Conservation (phyloP, 2,329 filamentous ascomycete genomes). For the Keithomyces neogunnii region DNA sequence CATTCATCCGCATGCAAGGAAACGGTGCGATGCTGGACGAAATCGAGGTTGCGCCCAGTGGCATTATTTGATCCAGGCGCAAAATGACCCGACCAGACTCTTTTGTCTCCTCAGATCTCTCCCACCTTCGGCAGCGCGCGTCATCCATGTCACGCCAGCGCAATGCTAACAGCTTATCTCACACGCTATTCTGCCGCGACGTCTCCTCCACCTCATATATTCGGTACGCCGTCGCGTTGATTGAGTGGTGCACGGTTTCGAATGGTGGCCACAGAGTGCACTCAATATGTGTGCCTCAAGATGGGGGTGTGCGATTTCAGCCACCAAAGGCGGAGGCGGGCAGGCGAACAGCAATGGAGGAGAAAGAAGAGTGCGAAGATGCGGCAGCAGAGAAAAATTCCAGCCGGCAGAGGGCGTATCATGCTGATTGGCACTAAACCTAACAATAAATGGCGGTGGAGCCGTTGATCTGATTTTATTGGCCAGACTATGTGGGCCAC, state of each 20-base stretch:
- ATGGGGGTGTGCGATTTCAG: background rate
- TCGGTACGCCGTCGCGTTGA: background rate
- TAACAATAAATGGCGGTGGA: background rate
- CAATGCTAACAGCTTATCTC: no score
- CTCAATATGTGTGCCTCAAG: background rate
- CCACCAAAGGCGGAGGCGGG: background rate
- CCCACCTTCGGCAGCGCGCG: no score
- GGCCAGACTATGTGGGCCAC: background rate
- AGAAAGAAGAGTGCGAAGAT: background rate
- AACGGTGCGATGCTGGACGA: no score
- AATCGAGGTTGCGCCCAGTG: no score
- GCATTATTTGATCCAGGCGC: no score
- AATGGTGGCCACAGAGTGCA: background rate
- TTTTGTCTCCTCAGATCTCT: no score
- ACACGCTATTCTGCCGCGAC: no score
- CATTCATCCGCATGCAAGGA: no score
- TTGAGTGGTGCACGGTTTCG: background rate
- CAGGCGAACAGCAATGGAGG: background rate
- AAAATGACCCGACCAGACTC: no score
- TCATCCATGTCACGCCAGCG: no score
- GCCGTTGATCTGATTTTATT: background rate
- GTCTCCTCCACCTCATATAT: no score
- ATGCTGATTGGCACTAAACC: conserved; percentile 2
- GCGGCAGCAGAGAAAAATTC: background rate
- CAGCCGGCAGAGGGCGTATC: background rate